Conservation (phyloP, 371 early-diverging fungal species). For the Rhizopus stolonifer region DNA sequence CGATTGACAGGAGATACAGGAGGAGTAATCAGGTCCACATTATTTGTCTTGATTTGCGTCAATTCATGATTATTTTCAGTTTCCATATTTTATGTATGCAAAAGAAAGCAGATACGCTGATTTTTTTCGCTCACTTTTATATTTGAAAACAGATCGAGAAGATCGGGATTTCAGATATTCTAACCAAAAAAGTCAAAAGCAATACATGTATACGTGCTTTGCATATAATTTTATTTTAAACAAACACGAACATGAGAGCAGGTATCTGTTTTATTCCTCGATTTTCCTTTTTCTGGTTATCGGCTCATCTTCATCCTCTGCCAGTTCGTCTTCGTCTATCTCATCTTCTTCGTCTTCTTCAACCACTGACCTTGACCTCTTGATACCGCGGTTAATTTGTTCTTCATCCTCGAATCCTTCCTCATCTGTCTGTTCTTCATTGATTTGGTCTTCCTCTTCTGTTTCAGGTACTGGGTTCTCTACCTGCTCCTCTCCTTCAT, state of each 20-base stretch:
- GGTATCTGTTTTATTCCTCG: conserved; percentile 7
- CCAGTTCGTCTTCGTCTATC: conserved; percentile 12
- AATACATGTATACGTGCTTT: no score
- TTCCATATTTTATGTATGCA: conserved; percentile 1
- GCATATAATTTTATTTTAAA: no score
- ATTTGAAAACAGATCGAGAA: no score
- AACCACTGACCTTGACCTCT: not conserved
- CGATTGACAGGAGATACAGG: conserved; percentile 64
- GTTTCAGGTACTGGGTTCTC: conserved; percentile 6
- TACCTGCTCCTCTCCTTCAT: conserved; percentile 3
- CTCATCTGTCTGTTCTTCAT: not conserved
- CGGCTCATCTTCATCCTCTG: conserved; percentile 1
- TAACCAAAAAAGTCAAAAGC: no score
- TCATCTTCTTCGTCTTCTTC: conserved; percentile 18
- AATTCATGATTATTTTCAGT: not conserved
- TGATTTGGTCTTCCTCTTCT: not conserved
- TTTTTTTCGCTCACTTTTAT: no score
- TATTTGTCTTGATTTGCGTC: not conserved
- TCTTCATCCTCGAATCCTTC: conserved; percentile 2
- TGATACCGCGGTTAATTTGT: not conserved
- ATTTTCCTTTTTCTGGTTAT: not conserved
- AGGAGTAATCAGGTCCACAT: conserved; percentile 10
- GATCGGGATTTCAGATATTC: no score
- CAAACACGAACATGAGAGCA: no score
- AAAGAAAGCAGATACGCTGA: not conserved